A percentile compares a stretch with the other conserved stretches of the same genome.
Evolutionary conservation across 2,329 filamentous ascomycete species (phyloP).

Genomic region (Microcyclosporella mali): DNA sequence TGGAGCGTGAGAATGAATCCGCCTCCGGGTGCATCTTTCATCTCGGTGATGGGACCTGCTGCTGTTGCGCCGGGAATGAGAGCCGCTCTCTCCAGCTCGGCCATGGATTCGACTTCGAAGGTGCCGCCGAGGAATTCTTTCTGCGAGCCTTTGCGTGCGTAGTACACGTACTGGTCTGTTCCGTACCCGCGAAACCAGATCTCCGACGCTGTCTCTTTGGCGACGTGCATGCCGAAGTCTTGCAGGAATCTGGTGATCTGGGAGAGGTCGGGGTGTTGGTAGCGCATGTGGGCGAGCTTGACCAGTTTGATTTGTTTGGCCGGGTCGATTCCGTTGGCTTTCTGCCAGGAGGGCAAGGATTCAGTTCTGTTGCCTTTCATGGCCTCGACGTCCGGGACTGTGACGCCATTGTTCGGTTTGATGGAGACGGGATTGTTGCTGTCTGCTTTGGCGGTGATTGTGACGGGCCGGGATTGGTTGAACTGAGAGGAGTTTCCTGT

Average conservation of each 20-base stretch:
- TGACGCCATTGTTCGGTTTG: constrained; percentile 36
- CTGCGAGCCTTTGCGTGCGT: constrained; percentile 33
- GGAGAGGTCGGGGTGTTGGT: constrained; percentile 47
- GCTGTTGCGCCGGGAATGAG: constrained; percentile 28
- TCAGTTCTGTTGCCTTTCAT: constrained; percentile 31
- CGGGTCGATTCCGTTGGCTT: constrained; percentile 37
- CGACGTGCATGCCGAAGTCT: constrained; percentile 42
- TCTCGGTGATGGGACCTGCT: constrained; percentile 23
- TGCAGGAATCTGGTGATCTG: constrained; percentile 43
- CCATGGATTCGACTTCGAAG: constrained; percentile 38
- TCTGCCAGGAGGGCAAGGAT: constrained; percentile 35
- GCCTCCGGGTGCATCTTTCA: constrained; percentile 37
- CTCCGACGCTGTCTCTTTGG: constrained; percentile 32
- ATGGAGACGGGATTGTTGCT: constrained; percentile 15
- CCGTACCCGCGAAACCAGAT: constrained; percentile 42
- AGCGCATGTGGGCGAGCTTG: constrained; percentile 48
- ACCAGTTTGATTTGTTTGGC: constrained; percentile 43
- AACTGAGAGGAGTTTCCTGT: constrained; percentile 21
- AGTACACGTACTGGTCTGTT: constrained; percentile 41
- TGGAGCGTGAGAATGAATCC: constrained; percentile 33
- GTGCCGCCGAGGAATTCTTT: constrained; percentile 40
- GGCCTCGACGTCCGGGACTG: constrained; percentile 35
- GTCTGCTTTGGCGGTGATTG: constrained; percentile 19
- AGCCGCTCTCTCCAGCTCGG: constrained; percentile 38
- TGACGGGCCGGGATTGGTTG: constrained; percentile 23